Conservation (phyloP, 164 flowering plant genomes). For the Pachysandra terminalis region DNA sequence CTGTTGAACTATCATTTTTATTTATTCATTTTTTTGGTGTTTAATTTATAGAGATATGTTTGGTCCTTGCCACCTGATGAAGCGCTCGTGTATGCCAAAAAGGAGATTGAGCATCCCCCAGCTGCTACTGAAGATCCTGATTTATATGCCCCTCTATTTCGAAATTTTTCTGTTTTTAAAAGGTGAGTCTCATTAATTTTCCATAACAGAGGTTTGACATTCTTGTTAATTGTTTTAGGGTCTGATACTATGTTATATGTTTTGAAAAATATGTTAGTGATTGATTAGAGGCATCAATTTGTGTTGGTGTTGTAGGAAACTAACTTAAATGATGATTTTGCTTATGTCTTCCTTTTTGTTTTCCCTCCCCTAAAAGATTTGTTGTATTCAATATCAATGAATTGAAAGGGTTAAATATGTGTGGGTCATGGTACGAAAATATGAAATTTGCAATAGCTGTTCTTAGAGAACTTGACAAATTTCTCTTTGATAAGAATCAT, state of each 20-base stretch:
- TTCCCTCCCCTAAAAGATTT: too few relatives aligned
- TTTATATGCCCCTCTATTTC: constrained; percentile 60
- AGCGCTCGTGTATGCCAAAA: constrained; percentile 64
- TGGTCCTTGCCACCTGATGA: constrained; percentile 56
- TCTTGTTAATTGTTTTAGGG: not conserved
- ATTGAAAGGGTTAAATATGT: not conserved
- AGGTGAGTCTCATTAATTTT: constrained; percentile 38
- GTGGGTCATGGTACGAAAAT: not conserved
- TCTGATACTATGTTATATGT: not conserved
- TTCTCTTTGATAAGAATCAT: not conserved
- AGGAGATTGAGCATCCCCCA: constrained; percentile 55
- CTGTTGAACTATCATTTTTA: not conserved
- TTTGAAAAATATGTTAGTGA: not conserved
- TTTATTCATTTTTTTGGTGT: not conserved
- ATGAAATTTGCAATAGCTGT: not conserved
- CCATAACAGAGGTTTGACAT: not conserved
- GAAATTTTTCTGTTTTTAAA: constrained; percentile 60
- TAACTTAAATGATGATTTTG: not conserved
- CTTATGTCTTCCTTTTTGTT: not conserved
- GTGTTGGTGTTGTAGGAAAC: not conserved
- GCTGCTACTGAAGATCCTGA: constrained; percentile 53
- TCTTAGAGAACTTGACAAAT: too few relatives aligned
- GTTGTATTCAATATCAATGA: too few relatives aligned
- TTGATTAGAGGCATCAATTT: not conserved
- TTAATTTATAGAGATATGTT: constrained; percentile 39